These are phyloP conservation scores for Leishmania gerbilli DNA, from an alignment of 208 protist genomes.

Conservation along the genomic window DNA sequence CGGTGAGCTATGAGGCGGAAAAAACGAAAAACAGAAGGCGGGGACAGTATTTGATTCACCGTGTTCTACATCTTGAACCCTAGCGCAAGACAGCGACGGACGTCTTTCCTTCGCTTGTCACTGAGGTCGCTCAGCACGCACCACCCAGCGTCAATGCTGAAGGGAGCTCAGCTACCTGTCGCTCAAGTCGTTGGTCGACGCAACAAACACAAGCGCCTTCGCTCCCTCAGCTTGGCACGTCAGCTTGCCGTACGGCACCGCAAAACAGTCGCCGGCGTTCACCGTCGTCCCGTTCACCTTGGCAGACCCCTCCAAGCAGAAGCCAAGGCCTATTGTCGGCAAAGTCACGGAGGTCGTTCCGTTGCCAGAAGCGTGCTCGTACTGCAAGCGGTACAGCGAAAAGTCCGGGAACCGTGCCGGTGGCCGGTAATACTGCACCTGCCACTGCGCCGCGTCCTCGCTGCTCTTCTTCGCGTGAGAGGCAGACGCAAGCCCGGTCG, in stretches of 20 bases:
- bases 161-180: slow-evolving; percentile 3
- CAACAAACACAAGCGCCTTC: slow-evolving; percentile 77
- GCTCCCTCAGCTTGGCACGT: slow-evolving; percentile 53
- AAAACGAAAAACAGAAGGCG: background rate
- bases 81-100: background rate
- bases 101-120: background rate
- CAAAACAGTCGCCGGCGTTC: slow-evolving; percentile 73
- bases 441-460: slow-evolving; percentile 48
- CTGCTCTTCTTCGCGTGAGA: slow-evolving; percentile 42
- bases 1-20: background rate
- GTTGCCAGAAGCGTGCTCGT: slow-evolving; percentile 40
- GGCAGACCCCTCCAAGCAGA: slow-evolving; percentile 72
- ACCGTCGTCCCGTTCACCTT: slow-evolving; percentile 74
- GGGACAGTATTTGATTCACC: background rate
- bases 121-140: background rate
- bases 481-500: slow-evolving; percentile 60
- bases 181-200: slow-evolving; percentile 68
- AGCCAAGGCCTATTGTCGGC: slow-evolving; percentile 86
- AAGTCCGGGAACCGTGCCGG: slow-evolving; percentile 83
- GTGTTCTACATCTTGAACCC: background rate
- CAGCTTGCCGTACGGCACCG: slow-evolving; percentile 73
- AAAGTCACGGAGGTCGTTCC: slow-evolving; percentile 46
- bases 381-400: slow-evolving; percentile 77
- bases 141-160: background rate
- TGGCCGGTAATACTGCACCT: slow-evolving; percentile 87